Conservation (phyloP, 1,139 yeast genomes). For the Pichia sp. region DNA sequence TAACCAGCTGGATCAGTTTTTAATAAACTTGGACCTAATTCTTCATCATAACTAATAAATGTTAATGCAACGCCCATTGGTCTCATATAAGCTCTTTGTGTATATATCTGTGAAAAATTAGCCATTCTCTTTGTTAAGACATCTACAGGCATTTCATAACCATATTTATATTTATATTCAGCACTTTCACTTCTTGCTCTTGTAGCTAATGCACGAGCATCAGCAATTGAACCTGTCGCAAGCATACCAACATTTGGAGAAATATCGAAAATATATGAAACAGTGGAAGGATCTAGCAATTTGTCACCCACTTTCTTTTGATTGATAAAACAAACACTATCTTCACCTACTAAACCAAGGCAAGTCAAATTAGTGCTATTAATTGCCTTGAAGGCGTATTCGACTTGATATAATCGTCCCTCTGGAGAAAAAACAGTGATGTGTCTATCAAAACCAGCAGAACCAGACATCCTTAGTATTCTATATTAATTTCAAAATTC, state of each 20-base stretch:
- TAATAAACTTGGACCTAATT: constrained; percentile 80
- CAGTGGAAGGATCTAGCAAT: constrained; percentile 78
- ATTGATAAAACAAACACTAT: constrained; percentile 82
- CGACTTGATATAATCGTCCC: constrained; percentile 94
- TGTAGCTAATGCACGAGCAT: constrained; percentile 83
- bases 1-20: constrained; percentile 98
- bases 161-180: constrained; percentile 88
- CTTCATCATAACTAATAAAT: constrained; percentile 82
- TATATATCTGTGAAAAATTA: constrained; percentile 86
- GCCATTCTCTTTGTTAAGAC: constrained; percentile 93
- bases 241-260: constrained; percentile 83
- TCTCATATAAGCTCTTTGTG: constrained; percentile 99
- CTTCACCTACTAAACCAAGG: constrained; percentile 79
- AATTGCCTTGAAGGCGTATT: constrained; percentile 96
- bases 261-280: constrained; percentile 76
- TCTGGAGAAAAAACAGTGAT: constrained; percentile 98
- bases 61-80: constrained; percentile 93
- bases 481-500: too few species aligned
- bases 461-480: constrained; percentile 10
- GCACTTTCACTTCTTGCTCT: constrained; percentile 93
- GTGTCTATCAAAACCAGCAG: constrained; percentile 97
- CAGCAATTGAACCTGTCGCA: constrained; percentile 95
- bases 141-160: constrained; percentile 95
- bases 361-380: constrained; percentile 89
- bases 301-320: constrained; percentile 97